Evolutionary conservation across 768 basidiomycete species (phyloP).

Genomic region (Trametes cingulata): DNA sequence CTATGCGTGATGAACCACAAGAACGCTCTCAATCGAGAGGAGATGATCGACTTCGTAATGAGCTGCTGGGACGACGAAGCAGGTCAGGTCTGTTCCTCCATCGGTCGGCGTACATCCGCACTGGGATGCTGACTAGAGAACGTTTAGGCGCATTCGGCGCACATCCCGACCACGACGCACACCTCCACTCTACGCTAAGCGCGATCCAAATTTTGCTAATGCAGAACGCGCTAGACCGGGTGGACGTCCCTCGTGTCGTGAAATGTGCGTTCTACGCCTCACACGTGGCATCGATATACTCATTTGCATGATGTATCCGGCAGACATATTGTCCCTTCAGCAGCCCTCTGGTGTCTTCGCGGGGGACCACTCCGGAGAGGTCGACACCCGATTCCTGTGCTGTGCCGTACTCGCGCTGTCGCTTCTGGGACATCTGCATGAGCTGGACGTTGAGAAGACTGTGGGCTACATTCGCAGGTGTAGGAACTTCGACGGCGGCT

Average conservation of each 20-base stretch:
- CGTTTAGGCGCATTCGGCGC: conserved; percentile 84
- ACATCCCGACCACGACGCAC: conserved; percentile 91
- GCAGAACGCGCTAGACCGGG: conserved; percentile 73
- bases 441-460: conserved; percentile 65
- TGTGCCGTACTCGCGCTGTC: conserved; percentile 84
- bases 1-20: conserved; percentile 75
- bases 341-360: conserved; percentile 86
- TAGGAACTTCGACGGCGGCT: conserved; percentile 95
- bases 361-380: conserved; percentile 90
- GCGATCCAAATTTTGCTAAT: conserved; percentile 91
- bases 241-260: conserved; percentile 71
- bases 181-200: conserved; percentile 82
- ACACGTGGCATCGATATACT: background rate
- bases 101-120: background rate
- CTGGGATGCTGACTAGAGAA: background rate
- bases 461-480: conserved; percentile 75
- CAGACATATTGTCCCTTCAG: conserved; percentile 85
- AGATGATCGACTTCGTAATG: conserved; percentile 88
- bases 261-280: conserved; percentile 55
- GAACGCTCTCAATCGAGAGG: conserved; percentile 79
- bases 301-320: background rate
- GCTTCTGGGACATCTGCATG: conserved; percentile 72
- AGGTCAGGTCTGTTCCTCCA: conserved; percentile 46
- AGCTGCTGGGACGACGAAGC: conserved; percentile 93
- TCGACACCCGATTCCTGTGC: conserved; percentile 88